Conservation (phyloP, 2,329 filamentous ascomycete genomes). For the Helotiales sp. region DNA sequence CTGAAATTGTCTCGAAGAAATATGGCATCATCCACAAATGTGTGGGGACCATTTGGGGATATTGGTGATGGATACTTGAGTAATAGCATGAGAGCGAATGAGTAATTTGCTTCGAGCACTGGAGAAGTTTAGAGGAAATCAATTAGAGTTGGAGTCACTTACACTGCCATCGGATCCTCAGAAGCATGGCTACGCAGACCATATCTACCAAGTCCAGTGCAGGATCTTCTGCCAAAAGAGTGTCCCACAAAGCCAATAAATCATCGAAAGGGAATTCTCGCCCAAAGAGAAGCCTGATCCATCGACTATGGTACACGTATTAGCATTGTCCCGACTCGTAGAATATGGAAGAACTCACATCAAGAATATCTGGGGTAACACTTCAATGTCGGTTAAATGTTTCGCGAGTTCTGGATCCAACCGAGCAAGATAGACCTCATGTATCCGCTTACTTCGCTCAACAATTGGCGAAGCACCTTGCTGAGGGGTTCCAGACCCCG, state of each 20-base stretch:
- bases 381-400: slow-evolving; percentile 82
- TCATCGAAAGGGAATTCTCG: slow-evolving; percentile 91
- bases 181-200: slow-evolving; percentile 91
- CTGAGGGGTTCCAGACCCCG: slow-evolving; percentile 27
- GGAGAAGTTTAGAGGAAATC: slow-evolving; percentile 32
- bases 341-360: slow-evolving; percentile 72
- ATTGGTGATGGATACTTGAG: slow-evolving; percentile 79
- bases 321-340: too few species aligned
- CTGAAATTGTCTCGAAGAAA: slow-evolving; percentile 72
- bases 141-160: slow-evolving; percentile 43
- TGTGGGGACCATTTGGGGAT: slow-evolving; percentile 68
- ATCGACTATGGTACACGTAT: slow-evolving; percentile 61
- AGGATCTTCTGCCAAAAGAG: slow-evolving; percentile 85
- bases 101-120: slow-evolving; percentile 90
- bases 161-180: slow-evolving; percentile 90
- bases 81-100: slow-evolving; percentile 78
- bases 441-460: slow-evolving; percentile 82
- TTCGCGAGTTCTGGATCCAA: slow-evolving; percentile 82
- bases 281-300: slow-evolving; percentile 91
- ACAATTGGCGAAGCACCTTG: slow-evolving; percentile 73
- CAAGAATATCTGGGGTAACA: slow-evolving; percentile 95
- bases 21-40: slow-evolving; percentile 84
- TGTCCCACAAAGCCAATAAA: slow-evolving; percentile 86
- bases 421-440: slow-evolving; percentile 77
- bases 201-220: slow-evolving; percentile 81